phyloP scores from a whole-genome alignment of 352 stramenopile species.

The Phytophthora ohioensis region DNA sequence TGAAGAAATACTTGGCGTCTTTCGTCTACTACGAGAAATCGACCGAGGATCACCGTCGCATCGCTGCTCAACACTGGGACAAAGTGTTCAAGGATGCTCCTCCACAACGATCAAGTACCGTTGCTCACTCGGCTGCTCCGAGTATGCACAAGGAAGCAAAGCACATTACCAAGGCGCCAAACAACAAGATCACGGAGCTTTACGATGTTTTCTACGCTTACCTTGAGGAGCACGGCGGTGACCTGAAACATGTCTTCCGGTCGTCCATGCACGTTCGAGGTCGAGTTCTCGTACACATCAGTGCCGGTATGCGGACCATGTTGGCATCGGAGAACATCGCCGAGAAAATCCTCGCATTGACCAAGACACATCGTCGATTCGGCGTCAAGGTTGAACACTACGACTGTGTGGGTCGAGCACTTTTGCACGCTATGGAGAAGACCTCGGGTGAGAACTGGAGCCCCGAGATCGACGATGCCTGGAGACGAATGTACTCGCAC shows the following conservation, averaged over 20 bases:
- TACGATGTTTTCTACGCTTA: constrained; percentile 68
- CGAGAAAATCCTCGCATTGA: constrained; percentile 50
- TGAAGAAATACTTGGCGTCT: constrained; percentile 52
- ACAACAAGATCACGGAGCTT: constrained; percentile 49
- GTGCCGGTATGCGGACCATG: constrained; percentile 59
- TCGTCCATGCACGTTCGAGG: constrained; percentile 61
- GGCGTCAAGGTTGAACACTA: constrained; percentile 60
- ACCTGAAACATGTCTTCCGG: constrained; percentile 60
- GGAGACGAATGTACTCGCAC: constrained; percentile 51
- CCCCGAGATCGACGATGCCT: constrained; percentile 51
- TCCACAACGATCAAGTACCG: constrained; percentile 9
- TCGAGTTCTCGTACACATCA: constrained; percentile 62
- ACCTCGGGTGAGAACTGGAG: constrained; percentile 50
- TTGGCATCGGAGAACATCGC: constrained; percentile 43
- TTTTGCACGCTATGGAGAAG: constrained; percentile 54
- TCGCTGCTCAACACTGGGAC: constrained; percentile 55
- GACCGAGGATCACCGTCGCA: constrained; percentile 49
- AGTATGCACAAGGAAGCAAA: constrained; percentile 26
- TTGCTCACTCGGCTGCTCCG: neutral
- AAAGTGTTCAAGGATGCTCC: constrained; percentile 44
- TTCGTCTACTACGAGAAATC: constrained; percentile 53
- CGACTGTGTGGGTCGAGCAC: constrained; percentile 44
- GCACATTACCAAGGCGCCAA: constrained; percentile 38
- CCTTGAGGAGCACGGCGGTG: constrained; percentile 52
- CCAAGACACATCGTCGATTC: constrained; percentile 59